A percentile compares a stretch with the other conserved stretches of the same genome.
phyloP scores from a whole-genome alignment of 2,329 filamentous ascomycete species.

The Monilinia vaccinii-corymbosi region DNA sequence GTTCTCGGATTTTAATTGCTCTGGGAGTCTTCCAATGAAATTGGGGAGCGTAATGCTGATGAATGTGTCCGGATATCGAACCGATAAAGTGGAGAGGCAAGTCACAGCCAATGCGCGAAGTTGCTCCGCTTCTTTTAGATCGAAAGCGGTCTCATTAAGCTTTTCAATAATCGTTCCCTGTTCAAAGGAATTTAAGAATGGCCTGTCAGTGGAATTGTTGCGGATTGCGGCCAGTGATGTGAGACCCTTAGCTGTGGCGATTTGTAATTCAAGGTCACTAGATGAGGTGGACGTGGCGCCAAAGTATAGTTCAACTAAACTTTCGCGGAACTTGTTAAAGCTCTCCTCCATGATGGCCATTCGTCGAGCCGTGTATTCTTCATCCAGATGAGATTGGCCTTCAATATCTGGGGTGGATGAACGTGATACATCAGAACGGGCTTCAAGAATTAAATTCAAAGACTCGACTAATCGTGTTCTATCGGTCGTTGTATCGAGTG shows the following conservation, averaged over 20 bases:
- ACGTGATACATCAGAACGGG: slow-evolving; percentile 14
- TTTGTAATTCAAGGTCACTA: slow-evolving; percentile 16
- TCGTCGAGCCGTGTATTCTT: neutral
- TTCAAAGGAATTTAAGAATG: slow-evolving; percentile 18
- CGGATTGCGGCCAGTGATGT: slow-evolving; percentile 20
- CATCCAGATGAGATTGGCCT: neutral
- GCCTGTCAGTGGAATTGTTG: slow-evolving; percentile 7
- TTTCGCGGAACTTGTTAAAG: slow-evolving; percentile 9
- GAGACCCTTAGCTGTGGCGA: slow-evolving; percentile 23
- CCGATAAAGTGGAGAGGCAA: slow-evolving; percentile 21
- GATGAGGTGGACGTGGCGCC: slow-evolving; percentile 13
- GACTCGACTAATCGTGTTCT: slow-evolving; percentile 20
- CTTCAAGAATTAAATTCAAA: slow-evolving; percentile 24
- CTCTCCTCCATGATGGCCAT: neutral
- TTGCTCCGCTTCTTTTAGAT: slow-evolving; percentile 7
- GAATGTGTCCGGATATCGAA: slow-evolving; percentile 19
- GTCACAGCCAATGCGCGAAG: slow-evolving; percentile 17
- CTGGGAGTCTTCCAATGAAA: slow-evolving; percentile 22
- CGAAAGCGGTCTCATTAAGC: slow-evolving; percentile 19
- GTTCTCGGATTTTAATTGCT: slow-evolving; percentile 5
- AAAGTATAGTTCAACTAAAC: slow-evolving; percentile 16
- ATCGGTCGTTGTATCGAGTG: neutral
- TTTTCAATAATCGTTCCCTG: slow-evolving; percentile 21
- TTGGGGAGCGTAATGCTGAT: slow-evolving; percentile 19
- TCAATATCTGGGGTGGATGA: neutral